Base-by-base conservation (phyloP, 768 basidiomycete genomes). In the Naganishia friedmannii region DNA sequence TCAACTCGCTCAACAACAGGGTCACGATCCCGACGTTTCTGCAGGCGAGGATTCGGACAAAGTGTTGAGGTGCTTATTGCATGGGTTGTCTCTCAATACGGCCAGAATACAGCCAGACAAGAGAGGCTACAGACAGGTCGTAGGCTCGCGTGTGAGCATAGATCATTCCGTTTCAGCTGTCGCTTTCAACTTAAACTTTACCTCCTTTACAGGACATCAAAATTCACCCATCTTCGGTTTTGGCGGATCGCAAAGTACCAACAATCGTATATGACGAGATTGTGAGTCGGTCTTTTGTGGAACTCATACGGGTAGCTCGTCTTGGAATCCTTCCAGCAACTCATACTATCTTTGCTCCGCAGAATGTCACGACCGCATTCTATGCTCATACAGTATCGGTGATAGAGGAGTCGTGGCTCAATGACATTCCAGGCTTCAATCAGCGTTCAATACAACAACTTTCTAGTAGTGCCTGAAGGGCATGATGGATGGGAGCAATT, bases 211-310 rank as follows among this genome's bases (percentile, higher is more conserved):
- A 79, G 91, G 80, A 86, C 28, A 85, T 98, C 69, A 95, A 94
- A 79, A 90, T 99, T 26, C 93, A 98, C 77, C 96, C 95, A 0
- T 86, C 90, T 34, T 97, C 94, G 34, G 85, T 87, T 3, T 77
- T 98, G 75, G 86, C 86, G 74, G 88, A 90, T 73, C 92, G 90
- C 77, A 91, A 90, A 78, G 86, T 88, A 0, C 88, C 88, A 0
- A 92, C 89, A 6, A 92, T 99, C 72, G 85, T 99, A 45, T 99
- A 91, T 78, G 90, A 95, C 78, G 96, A 99, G 77, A 82, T 99
- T 77, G 95, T 96, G 72, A 76, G 89, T 88, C 76, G 19, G 90
- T 86, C 70, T 87, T 45, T 39, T 7, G n/a, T n/a, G 2, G 3
- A 23, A 32, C 1, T 55, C 4, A 5, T 31, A 19, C 15, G 15